These are phyloP conservation scores for Dipteronia sinensis DNA, from an alignment of 345 rosid species.

Conservation along the genomic window DNA sequence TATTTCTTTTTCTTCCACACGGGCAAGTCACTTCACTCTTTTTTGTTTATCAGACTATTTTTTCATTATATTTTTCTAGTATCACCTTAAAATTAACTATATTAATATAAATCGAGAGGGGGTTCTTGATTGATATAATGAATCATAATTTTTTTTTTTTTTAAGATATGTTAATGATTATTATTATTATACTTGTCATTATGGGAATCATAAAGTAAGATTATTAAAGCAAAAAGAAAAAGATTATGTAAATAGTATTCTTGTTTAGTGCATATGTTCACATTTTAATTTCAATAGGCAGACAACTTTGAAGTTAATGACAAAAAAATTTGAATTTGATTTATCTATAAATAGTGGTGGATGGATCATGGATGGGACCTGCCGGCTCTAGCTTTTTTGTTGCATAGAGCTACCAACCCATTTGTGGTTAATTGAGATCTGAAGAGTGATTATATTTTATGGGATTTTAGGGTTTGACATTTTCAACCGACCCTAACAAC, in stretches of 20 bases:
- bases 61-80: no score
- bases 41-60: no score
- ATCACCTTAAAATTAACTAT: neutral
- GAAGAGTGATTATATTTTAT: neutral
- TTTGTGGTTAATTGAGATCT: neutral
- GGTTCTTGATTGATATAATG: neutral
- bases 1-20: neutral
- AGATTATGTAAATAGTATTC: neutral
- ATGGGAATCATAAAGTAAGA: conserved; percentile 5
- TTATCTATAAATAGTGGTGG: no score
- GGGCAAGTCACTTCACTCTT: neutral
- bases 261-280: neutral
- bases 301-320: no score
- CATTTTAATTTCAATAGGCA: no score
- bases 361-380: neutral
- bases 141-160: neutral
- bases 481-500: neutral
- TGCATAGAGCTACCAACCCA: conserved; percentile 18
- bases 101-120: no score
- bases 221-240: neutral
- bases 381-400: neutral
- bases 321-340: no score
- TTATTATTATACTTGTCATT: neutral
- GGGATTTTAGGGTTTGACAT: neutral
- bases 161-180: no score